Base-by-base conservation (phyloP, 2,329 filamentous ascomycete species). In the Clathrospora elynae region DNA sequence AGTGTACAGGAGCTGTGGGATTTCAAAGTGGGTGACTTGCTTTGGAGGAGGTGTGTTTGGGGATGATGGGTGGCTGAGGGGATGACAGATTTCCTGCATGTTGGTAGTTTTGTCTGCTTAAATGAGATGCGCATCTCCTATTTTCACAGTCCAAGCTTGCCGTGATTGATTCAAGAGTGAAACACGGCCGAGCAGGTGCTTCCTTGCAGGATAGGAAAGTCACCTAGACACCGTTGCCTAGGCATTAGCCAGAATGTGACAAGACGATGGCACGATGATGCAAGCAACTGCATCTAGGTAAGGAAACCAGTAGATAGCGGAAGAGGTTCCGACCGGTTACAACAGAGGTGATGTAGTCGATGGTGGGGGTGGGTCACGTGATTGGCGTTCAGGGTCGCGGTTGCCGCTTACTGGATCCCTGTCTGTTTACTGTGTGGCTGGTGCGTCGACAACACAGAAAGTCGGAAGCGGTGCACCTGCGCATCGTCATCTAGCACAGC, bases 361-460 rank as follows among this genome's bases (percentile, higher is more conserved):
- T 36, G 28, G 20, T 14, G 32, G 24, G 33, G 20, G 11, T 8
- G 4, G 13, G 6, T 51, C 53, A 59, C 47, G 46, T 51, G 50
- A 41, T 35, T 47, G 31, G 53, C 48, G 33, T 34, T 41, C 46
- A 46, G 51, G 54, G 52, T 55, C 54, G 55, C 35, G 51, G 54
- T 57, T 55, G 52, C 43, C 36, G 49, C 42, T 47, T 42, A 43
- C n/a, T 34, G 37, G 36, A 55, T 36, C 60, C 58, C 54, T 62
- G 61, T 64, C 53, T 59, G 58, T 64, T 62, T 62, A 53, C 41
- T 39, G 31, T 36, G 51, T n/a, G n/a, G n/a, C 51, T 49, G 53
- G 53, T 49, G 55, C 57, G 39, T 39, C 16, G 48, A 58, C 40
- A 52, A 52, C 53, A 51, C 51, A 57, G 46, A 41, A 42, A 37